Base-by-base conservation (phyloP, 1,139 yeast species). In the Yamadazyma jaroonii region DNA sequence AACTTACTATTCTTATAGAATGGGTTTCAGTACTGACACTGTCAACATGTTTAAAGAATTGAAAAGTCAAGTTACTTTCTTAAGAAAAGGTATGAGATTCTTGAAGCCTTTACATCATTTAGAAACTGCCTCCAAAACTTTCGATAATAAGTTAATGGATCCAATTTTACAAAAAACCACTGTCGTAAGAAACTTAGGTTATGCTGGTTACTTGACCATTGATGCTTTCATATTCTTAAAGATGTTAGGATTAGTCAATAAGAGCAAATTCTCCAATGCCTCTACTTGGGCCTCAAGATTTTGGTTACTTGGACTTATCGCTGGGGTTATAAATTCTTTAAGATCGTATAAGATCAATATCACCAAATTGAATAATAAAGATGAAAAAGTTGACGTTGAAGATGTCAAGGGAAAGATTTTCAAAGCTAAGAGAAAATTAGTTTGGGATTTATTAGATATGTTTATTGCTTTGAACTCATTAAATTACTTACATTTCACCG, bases 31-130 rank as follows among this genome's bases (percentile, higher is more conserved):
- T 14, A 61, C 67, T 36, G 72, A 73, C 35, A 55, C 76, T 14
- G 74, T 82, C 32, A 67, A 64, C 42, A 57, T 73, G 40, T 74
- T 80, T 62, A 68, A 68, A 47, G 65, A 69, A 15, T 57, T 84
- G 40, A 82, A 80, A 59, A 58, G 60, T 35, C 80, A 82, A 46
- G 71, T 83, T 27, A 79, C 87, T 12, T 67, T 84, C 47, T 74
- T 88, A 43, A 80, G 97, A 59, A 90, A 90, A 67, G 81, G 90
- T 14, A 67, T 90, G 73, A 77, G 97, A 53, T 81, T 84, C 56
- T 78, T 89, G 49, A 90, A 89, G 64, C 96, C 96, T 1, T 64
- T 90, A 54, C 75, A 74, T 54, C 90, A 85, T 58, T 59, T 85
- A 42, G 82, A 83, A 53, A 73, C 79, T 11, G 89, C 94, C 6